These are phyloP conservation scores for Calonectria hawksworthii DNA, from an alignment of 2,329 filamentous ascomycete species.

Conservation along the genomic window DNA sequence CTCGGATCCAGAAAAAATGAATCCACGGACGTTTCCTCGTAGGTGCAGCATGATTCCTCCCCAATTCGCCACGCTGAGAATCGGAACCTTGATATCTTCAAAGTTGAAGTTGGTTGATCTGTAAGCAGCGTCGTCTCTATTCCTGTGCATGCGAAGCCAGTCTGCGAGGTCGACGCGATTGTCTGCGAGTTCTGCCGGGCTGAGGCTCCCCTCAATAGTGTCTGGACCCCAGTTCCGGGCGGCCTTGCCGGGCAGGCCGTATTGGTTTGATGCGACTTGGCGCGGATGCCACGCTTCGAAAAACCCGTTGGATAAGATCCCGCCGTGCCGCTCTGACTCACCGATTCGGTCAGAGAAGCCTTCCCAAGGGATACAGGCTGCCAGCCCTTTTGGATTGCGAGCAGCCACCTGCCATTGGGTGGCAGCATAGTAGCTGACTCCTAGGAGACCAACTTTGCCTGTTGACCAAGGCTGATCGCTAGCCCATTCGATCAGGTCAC, in stretches of 20 bases:
- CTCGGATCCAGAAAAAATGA: constrained; percentile 71
- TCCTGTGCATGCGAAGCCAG: constrained; percentile 63
- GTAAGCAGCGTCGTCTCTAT: constrained; percentile 74
- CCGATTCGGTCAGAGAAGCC: constrained; percentile 68
- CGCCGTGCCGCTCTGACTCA: constrained; percentile 56
- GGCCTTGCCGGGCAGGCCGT: constrained; percentile 65
- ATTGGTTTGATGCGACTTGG: constrained; percentile 66
- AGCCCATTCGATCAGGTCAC: constrained; percentile 64
- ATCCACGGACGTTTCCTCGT: constrained; percentile 78
- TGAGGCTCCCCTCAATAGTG: constrained; percentile 70
- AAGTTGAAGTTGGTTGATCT: constrained; percentile 74
- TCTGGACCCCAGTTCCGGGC: constrained; percentile 53
- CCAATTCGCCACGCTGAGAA: constrained; percentile 78
- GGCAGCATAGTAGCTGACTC: constrained; percentile 61
- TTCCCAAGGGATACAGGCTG: constrained; percentile 63
- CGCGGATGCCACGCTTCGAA: constrained; percentile 14
- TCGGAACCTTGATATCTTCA: constrained; percentile 74
- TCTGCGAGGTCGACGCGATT: constrained; percentile 61
- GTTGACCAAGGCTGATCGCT: constrained; percentile 59
- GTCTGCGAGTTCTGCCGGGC: constrained; percentile 61
- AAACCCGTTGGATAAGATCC: background rate
- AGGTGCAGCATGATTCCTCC: constrained; percentile 77
- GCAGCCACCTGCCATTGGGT: constrained; percentile 64
- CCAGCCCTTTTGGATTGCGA: constrained; percentile 59
- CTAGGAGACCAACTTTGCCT: constrained; percentile 63